Base-by-base conservation (phyloP, 352 stramenopile genomes). In the Saprolegnia parasitica region DNA sequence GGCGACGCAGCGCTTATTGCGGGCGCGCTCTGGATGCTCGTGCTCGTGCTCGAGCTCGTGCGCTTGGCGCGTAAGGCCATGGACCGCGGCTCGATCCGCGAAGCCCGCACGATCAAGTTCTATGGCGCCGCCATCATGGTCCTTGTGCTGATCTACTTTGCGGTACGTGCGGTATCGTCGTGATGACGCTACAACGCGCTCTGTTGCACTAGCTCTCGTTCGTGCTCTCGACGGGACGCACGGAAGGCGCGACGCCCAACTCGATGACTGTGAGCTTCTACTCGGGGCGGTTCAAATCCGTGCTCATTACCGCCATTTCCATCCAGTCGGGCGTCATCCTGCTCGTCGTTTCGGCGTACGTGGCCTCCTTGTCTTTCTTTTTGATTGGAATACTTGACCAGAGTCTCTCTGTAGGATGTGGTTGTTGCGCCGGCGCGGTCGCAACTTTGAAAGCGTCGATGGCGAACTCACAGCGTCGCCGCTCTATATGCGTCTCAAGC, bases 371-470 rank as follows among this genome's bases (percentile, higher is more conserved):
- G 35, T 56, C 5, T 37, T 56, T 4, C n/a, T n/a, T 54, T 42
- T n/a, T n/a, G n/a, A n/a, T n/a, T n/a, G n/a, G n/a, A n/a, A n/a
- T n/a, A n/a, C n/a, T n/a, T n/a, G n/a, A n/a, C n/a, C n/a, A n/a
- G n/a, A n/a, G 42, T 40, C 40, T 16, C 4, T 10, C 5, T 57
- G 11, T 57, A 32, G 39, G 45, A 68, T 55, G 62, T 37, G 62
- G 47, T 15, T 61, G 58, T 47, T 68, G 46, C 62, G 73, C 87
- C 49, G 87, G 84, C 56, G 71, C 8, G 82, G 82, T 1, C 78
- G 76, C 37, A 74, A 90, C 56, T 76, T 83, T 10, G 79, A 90
- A 71, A 77, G 73, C 0, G 75, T 87, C 40, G 79, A 88, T 45
- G 78, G 81, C 52, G 52, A 73, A 0, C 83, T 87, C 18, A 58